Evolutionary conservation across 202 grass and related monocot genomes (phyloP).

Genomic region (Setaria viridis): DNA sequence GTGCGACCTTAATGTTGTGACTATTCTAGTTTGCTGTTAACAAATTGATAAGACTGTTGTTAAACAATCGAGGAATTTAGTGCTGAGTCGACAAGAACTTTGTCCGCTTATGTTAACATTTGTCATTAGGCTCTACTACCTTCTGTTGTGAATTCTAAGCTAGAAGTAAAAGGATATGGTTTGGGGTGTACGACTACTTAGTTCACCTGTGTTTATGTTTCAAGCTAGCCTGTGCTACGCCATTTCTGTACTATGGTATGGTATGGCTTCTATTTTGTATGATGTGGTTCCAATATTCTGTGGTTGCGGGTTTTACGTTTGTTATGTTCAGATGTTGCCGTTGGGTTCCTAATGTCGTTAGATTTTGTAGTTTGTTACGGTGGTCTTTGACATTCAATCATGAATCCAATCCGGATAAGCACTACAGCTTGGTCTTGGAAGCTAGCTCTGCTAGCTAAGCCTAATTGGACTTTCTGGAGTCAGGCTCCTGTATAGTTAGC

Average conservation of each 20-base stretch:
- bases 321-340: slow-evolving; percentile 22
- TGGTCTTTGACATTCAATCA: neutral
- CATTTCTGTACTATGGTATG: neutral
- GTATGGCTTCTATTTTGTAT: neutral
- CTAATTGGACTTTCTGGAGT: slow-evolving; percentile 16
- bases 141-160: slow-evolving; percentile 11
- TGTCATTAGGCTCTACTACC: slow-evolving; percentile 10
- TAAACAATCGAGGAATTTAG: neutral
- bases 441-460: neutral
- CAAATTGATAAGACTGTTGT: slow-evolving; percentile 21
- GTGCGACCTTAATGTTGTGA: neutral
- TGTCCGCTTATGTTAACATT: neutral
- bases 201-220: slow-evolving; percentile 29
- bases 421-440: neutral
- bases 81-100: neutral
- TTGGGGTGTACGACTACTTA: neutral
- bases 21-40: slow-evolving; percentile 20
- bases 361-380: slow-evolving; percentile 20
- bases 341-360: neutral
- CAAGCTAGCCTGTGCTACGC: slow-evolving; percentile 1
- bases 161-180: neutral
- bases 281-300: neutral
- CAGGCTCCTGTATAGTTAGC: neutral
- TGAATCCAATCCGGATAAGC: slow-evolving; percentile 12
- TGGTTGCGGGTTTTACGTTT: neutral